Base-by-base conservation (phyloP, 2,329 filamentous ascomycete species). In the Fusarium chuoi region DNA sequence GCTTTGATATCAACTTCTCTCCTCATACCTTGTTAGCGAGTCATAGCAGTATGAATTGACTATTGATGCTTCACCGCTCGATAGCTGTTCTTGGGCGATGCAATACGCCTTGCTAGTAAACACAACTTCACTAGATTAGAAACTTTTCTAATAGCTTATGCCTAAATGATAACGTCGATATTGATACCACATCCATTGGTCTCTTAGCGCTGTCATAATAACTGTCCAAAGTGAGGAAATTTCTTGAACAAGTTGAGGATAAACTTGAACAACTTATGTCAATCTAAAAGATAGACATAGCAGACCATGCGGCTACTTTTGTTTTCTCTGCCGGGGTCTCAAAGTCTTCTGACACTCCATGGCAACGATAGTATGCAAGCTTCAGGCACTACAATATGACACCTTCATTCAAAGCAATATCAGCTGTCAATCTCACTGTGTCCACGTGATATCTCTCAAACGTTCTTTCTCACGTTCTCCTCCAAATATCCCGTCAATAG, bases 401-500 rank as follows among this genome's bases (percentile, higher is more conserved):
- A n/a, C 35, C 15, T 13, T 17, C 5, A 11, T 30, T 15, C 15
- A n/a, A 28, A 13, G 24, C 35, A 24, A 54, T 28, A 24, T 15
- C 39, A 26, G 18, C n/a, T 22, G 20, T 26, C 11, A 30, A 9
- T 8, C 13, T 57, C 38, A 57, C 41, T 41, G 73, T 39, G 67
- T 67, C 86, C 86, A 88, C 86, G 90, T 89, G 15, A 88, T 78
- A 5, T 80, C 75, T 45, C 84, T 83, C 62, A 94, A 77, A 62
- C 89, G 84, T 48, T 83, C 76, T 79, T 91, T 93, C 76, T 94
- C 91, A 20, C 85, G 82, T 6, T 90, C 85, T 0, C 87, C 88
- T 2, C 87, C 89, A 76, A 96, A 96, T 35, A 94, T 93, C 5
- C 87, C 86, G 24, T 90, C 86, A 8, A 93, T 87, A 1, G 88